Base-by-base conservation (phyloP, 1,284 basidiomycete species). In the Puccinia polysora region DNA sequence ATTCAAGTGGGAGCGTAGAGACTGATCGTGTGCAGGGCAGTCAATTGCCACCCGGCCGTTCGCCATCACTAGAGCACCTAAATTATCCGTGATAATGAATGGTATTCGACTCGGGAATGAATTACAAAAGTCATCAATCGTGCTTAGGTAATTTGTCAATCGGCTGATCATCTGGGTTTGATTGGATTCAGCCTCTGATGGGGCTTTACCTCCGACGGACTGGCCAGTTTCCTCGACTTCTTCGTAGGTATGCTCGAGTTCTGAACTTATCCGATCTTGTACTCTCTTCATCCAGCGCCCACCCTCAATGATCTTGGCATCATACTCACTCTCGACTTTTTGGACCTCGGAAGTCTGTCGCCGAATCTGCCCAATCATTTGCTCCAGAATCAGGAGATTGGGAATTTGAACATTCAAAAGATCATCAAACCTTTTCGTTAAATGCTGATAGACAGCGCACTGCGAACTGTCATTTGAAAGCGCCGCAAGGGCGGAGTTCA, bases 181-280 rank as follows among this genome's bases (percentile, higher is more conserved):
- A 18, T 32, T 56, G 10, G 28, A 47, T 5, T 65, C 20, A 14
- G 32, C 30, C n/a, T 52, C 50, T 20, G 30, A 34, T 38, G 20
- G 47, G 14, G 45, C 62, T 38, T 55, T 34, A 32, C 5, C 34
- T 23, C 50, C 32, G 23, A 18, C 32, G 12, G 30, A 20, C 36
- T 49, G 36, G 14, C 40, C 36, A 45, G 30, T 34, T 30, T 52
- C 25, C 18, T 67, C 64, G 38, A 4, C 36, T 43, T 67, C 53
- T 36, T 69, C 65, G 45, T 69, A 69, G 20, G 53, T 68, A 28
- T 47, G 38, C 52, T 69, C 65, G 25, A 69, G 55, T 47, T 69
- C 55, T 8, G 59, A 23, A 30, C 28, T 43, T 20, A 69, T 69
- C 34, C 32, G 28, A 69, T 69, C 65, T 69, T 69, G 65, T 10